Base-by-base conservation (phyloP, 179 eudicot species). In the Silene vulgaris region DNA sequence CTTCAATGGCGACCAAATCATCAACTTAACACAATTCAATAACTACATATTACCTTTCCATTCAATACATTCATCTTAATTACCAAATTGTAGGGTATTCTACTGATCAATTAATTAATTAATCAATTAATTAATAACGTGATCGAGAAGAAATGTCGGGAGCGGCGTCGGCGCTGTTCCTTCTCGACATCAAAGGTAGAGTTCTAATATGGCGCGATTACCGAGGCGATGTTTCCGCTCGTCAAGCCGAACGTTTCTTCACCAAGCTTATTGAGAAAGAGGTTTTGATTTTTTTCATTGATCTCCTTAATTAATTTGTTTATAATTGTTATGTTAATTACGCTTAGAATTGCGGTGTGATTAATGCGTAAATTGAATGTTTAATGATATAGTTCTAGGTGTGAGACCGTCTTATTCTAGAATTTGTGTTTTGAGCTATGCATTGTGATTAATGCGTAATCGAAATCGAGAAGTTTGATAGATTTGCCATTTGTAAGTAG, bases 121-220 rank as follows among this genome's bases (percentile, higher is more conserved):
- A 9, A 19, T 8, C 4, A 11, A 26, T 43, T 1, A 8, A 43
- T 8, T 21, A 70, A 50, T 68, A 60, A 65, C 75, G 70, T 48
- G 56, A 67, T 67, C 71, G 71, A 67, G 65, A 43, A 66, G 70
- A 16, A 64, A 90, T 93, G 96, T 82, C 92, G 23, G 96, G 97
- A 72, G 97, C 96, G 80, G 96, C 94, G 57, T 92, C 96, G 19
- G 96, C 96, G 85, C 90, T 92, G 82, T 92, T 92, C 87, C 89
- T 92, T 69, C 82, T 92, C 16, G 97, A 92, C 86, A 90, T 92
- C 64, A 92, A 92, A 77, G 97, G 96, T 59, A 88, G 92, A 23
- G 97, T 92, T 69, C 88, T 92, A 43, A 93, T 92, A 0, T 92
- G 94, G 90, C 88, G 97, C 1, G 97, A 92, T 75, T 90, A 89